Evolutionary conservation across 2,329 filamentous ascomycete species (phyloP).

Genomic region (Apiospora pterosperma): DNA sequence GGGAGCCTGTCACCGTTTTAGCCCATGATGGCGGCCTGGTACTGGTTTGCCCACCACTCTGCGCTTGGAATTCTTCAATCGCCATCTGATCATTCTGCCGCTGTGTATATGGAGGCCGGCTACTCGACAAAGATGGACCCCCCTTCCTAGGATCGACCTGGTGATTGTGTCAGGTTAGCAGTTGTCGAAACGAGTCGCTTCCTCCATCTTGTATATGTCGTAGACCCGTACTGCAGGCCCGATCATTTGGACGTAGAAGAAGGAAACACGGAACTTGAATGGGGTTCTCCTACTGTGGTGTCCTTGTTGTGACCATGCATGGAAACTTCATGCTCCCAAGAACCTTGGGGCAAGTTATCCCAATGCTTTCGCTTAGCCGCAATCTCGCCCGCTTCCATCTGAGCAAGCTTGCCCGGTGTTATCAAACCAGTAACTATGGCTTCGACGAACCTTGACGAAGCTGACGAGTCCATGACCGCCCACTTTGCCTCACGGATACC

Average conservation of each 20-base stretch:
- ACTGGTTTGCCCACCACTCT: neutral
- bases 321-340: neutral
- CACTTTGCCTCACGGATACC: slow-evolving; percentile 8
- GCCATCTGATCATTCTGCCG: neutral
- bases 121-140: neutral
- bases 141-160: neutral
- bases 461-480: slow-evolving; percentile 17
- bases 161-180: neutral
- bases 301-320: neutral
- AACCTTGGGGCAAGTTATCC: neutral
- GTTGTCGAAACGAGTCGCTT: neutral
- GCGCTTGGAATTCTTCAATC: neutral
- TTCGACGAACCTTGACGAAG: slow-evolving; percentile 18
- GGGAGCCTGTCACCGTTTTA: neutral
- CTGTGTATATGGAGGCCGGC: neutral
- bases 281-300: neutral
- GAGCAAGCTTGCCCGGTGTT: slow-evolving; percentile 13
- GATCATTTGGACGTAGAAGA: neutral
- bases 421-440: slow-evolving; percentile 16
- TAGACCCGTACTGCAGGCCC: neutral
- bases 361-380: neutral
- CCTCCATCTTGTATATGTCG: neutral
- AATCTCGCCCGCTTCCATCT: slow-evolving; percentile 10
- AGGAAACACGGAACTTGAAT: neutral
- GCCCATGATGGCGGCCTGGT: neutral